Percentiles rank a stretch among this genome's conserved stretches.
Conservation (phyloP, 2,329 filamentous ascomycete genomes). For the Aspergillus ochraceus region DNA sequence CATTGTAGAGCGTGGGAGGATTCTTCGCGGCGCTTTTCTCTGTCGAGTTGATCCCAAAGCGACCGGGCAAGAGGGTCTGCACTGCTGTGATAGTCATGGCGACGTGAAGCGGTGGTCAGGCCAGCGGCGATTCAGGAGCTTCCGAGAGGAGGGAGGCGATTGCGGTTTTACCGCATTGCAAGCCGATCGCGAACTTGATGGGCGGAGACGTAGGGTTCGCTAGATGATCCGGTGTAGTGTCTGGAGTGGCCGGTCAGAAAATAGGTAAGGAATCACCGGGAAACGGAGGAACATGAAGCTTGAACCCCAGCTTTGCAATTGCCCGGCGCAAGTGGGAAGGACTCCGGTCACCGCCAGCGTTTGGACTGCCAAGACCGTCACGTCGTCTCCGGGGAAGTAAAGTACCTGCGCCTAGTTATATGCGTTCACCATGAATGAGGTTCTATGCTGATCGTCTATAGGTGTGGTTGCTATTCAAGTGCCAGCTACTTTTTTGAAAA, state of each 20-base stretch:
- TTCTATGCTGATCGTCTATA: background rate
- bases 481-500: background rate
- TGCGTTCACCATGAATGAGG: background rate
- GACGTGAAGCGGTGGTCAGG: constrained; percentile 15
- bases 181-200: constrained; percentile 6
- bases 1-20: constrained; percentile 54
- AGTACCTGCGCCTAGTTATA: background rate
- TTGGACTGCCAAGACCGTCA: constrained; percentile 20
- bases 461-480: background rate
- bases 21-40: constrained; percentile 55
- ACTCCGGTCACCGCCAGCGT: constrained; percentile 15
- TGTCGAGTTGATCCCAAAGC: constrained; percentile 41
- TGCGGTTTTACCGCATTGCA: constrained; percentile 22
- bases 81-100: constrained; percentile 48
- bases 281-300: constrained; percentile 7
- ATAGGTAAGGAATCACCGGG: constrained; percentile 2
- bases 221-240: background rate
- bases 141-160: background rate
- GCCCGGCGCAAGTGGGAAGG: constrained; percentile 13
- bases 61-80: constrained; percentile 37
- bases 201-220: background rate
- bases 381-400: background rate
- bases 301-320: constrained; percentile 12
- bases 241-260: background rate
- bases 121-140: constrained; percentile 17